Evolutionary conservation across 1,139 yeast genomes (phyloP).

Genomic region (Yamadazyma taylorii): DNA sequence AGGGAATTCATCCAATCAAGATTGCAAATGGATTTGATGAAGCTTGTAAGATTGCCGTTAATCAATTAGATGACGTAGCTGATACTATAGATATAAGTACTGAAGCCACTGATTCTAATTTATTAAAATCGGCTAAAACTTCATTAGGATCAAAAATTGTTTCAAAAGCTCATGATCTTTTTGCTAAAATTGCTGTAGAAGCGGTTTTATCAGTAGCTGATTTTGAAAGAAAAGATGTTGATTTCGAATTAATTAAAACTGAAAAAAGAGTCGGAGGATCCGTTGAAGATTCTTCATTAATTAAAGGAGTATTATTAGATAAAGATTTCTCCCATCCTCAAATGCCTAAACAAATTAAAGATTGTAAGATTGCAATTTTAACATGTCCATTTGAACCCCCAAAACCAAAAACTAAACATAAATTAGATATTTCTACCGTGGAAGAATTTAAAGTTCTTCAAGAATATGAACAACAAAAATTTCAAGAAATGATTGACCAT

Average conservation of each 20-base stretch:
- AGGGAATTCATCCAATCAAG: constrained; percentile 96
- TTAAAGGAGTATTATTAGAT: constrained; percentile 89
- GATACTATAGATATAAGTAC: constrained; percentile 57
- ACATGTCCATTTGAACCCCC: constrained; percentile 99
- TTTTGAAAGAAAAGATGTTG: constrained; percentile 89
- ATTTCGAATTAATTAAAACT: constrained; percentile 91
- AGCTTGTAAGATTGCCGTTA: constrained; percentile 89
- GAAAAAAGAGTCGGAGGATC: constrained; percentile 97
- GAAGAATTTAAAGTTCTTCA: constrained; percentile 92
- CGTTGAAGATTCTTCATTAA: constrained; percentile 77
- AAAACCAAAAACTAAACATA: constrained; percentile 97
- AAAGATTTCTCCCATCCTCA: constrained; percentile 98
- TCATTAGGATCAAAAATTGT: constrained; percentile 95
- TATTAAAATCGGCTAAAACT: constrained; percentile 90
- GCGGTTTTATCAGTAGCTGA: constrained; percentile 93
- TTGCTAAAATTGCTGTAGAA: constrained; percentile 97
- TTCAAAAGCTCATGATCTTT: constrained; percentile 88
- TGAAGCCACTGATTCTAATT: constrained; percentile 48
- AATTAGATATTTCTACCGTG: constrained; percentile 85
- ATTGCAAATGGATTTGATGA: constrained; percentile 97
- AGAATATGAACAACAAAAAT: constrained; percentile 87
- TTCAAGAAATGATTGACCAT: constrained; percentile 82
- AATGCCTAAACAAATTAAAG: constrained; percentile 81
- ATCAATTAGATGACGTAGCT: constrained; percentile 71
- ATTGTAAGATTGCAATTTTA: constrained; percentile 88